A percentile compares a stretch with the other conserved stretches of the same genome.
Evolutionary conservation across 768 basidiomycete genomes (phyloP).

Genomic region (Coprinopsis sp.): DNA sequence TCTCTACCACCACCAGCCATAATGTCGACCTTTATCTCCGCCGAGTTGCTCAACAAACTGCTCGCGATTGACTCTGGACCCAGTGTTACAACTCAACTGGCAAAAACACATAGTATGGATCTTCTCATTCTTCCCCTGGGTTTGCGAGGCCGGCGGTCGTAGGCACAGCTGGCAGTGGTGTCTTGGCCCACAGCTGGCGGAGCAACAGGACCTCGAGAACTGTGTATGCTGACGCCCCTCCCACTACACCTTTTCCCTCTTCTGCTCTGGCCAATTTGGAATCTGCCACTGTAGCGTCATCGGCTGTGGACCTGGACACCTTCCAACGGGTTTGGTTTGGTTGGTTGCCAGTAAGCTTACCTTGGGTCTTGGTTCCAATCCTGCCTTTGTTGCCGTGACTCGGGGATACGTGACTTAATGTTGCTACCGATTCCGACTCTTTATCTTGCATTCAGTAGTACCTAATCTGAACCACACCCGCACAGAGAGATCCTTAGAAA

Average conservation of each 20-base stretch:
- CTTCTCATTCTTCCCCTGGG: not conserved
- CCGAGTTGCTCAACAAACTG: not conserved
- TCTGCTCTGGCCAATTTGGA: not conserved
- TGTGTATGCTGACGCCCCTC: conserved; percentile 7
- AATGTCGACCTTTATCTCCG: not conserved
- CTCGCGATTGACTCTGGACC: not conserved
- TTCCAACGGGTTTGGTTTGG: not conserved
- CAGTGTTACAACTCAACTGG: conserved; percentile 2
- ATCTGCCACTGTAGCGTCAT: too few species aligned
- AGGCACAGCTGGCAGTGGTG: not conserved
- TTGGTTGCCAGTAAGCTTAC: too few species aligned
- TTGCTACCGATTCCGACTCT: too few species aligned
- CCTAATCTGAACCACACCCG: too few species aligned
- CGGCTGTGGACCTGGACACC: not conserved
- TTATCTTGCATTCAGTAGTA: too few species aligned
- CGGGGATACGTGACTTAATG: too few species aligned
- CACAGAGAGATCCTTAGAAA: too few species aligned
- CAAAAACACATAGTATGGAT: conserved; percentile 4
- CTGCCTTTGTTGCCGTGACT: too few species aligned
- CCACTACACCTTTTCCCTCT: not conserved
- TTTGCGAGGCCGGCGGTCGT: conserved; percentile 1
- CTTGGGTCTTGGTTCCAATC: too few species aligned
- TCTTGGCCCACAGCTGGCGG: conserved; percentile 1
- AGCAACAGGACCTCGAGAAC: not conserved
- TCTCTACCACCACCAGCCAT: not conserved